phyloP scores from a whole-genome alignment of 441 rosid species.

The Erysimum pusillum region DNA sequence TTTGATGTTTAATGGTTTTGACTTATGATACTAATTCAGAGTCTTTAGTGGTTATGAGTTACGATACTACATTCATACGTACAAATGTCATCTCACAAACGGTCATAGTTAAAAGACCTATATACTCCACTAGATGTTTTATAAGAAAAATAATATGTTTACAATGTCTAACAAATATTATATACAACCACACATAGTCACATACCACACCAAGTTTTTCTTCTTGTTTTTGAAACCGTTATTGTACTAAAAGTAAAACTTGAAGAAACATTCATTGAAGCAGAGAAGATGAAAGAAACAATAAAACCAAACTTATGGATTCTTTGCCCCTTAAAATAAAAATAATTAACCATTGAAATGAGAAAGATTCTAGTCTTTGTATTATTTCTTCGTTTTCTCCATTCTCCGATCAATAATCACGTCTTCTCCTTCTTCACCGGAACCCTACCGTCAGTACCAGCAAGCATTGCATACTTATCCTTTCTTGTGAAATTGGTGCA shows the following conservation, averaged over 20 bases:
- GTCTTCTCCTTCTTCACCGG: conserved; percentile 62
- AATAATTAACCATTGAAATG: conserved; percentile 28
- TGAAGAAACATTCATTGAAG: conserved; percentile 23
- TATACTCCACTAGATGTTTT: background rate
- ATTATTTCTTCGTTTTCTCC: conserved; percentile 32
- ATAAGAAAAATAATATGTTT: conserved; percentile 17
- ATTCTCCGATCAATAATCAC: conserved; percentile 20
- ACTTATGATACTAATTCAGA: conserved; percentile 10
- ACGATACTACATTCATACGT: conserved; percentile 18
- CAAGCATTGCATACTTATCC: conserved; percentile 86
- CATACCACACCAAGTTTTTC: conserved; percentile 3
- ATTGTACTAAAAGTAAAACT: conserved; percentile 37
- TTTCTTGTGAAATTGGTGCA: conserved; percentile 88
- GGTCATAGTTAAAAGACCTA: background rate
- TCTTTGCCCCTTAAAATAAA: conserved; percentile 9
- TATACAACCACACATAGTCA: conserved; percentile 11
- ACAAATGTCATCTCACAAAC: conserved; percentile 27
- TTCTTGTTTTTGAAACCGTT: conserved; percentile 7
- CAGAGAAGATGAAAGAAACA: conserved; percentile 18
- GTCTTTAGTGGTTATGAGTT: conserved; percentile 3
- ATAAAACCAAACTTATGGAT: conserved; percentile 29
- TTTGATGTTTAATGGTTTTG: conserved; percentile 17
- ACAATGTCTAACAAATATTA: conserved; percentile 1
- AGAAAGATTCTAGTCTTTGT: conserved; percentile 25
- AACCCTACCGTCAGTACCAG: conserved; percentile 92